phyloP scores from a whole-genome alignment of 2,329 filamentous ascomycete species.

The Xylaria sp. region DNA sequence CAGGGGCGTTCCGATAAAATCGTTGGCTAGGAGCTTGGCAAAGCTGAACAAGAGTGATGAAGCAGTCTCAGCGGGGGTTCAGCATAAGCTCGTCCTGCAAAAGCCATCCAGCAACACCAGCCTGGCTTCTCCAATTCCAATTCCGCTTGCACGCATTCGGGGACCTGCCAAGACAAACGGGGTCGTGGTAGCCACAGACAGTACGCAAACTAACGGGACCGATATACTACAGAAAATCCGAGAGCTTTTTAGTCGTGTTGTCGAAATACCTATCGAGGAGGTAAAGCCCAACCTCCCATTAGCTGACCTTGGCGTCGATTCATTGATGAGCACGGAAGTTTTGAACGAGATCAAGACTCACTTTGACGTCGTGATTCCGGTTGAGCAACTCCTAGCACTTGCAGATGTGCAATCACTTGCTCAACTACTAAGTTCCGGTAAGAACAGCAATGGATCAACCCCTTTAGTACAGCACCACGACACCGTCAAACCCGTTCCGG shows the following conservation, averaged over 20 bases:
- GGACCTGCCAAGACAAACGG: no score
- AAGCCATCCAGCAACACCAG: no score
- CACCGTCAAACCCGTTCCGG: neutral
- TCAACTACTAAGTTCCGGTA: neutral
- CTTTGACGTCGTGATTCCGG: neutral
- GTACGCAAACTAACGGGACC: no score
- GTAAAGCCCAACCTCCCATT: neutral
- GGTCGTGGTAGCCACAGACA: no score
- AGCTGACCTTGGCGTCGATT: neutral
- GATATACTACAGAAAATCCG: no score
- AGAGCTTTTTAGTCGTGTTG: neutral
- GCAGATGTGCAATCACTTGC: constrained; percentile 1
- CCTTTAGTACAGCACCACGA: neutral
- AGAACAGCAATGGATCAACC: no score
- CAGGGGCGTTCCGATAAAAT: neutral
- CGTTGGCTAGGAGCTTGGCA: constrained; percentile 10
- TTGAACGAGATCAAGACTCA: neutral
- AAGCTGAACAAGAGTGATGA: neutral
- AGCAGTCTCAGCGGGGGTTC: no score
- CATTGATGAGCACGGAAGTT: neutral
- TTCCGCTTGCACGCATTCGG: no score
- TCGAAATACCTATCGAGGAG: neutral
- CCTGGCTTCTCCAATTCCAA: no score
- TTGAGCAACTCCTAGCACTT: neutral
- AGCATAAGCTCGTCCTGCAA: no score